These are phyloP conservation scores for Xylaria intraflava DNA, from an alignment of 495 filamentous ascomycete genomes.

Conservation along the genomic window DNA sequence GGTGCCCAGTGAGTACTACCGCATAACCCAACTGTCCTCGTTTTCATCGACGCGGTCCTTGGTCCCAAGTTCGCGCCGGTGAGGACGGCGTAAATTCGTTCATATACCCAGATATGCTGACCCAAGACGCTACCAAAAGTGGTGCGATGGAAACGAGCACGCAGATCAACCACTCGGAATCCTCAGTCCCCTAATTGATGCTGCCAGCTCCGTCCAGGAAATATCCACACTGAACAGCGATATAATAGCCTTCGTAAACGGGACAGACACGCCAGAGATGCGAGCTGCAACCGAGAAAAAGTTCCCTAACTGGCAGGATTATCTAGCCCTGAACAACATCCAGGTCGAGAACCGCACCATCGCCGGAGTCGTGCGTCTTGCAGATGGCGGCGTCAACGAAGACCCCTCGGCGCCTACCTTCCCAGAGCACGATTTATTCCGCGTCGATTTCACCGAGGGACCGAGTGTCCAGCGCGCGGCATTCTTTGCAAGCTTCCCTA, in stretches of 20 bases:
- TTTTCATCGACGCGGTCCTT: too few species aligned
- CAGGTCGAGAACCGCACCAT: conserved; percentile 51
- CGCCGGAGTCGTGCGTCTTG: conserved; percentile 37
- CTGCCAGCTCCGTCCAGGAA: conserved; percentile 37
- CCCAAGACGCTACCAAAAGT: conserved; percentile 12
- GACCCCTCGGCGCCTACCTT: conserved; percentile 33
- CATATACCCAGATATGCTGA: neutral
- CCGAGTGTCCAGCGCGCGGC: conserved; percentile 37
- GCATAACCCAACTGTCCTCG: too few species aligned
- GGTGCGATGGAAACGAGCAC: conserved; percentile 57
- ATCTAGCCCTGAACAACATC: conserved; percentile 43
- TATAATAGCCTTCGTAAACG: conserved; percentile 47
- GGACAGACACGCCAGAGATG: conserved; percentile 40
- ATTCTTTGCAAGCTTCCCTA: conserved; percentile 45
- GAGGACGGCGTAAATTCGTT: neutral
- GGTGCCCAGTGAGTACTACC: conserved; percentile 39
- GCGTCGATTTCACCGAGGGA: conserved; percentile 47
- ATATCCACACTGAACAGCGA: conserved; percentile 40
- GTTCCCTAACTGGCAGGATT: conserved; percentile 40
- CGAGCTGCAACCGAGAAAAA: conserved; percentile 32
- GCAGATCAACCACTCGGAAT: conserved; percentile 50
- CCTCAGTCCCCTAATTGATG: conserved; percentile 38
- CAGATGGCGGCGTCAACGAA: conserved; percentile 31
- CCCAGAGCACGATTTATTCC: conserved; percentile 45
- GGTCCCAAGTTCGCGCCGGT: too few species aligned